phyloP scores from a whole-genome alignment of 1,139 yeast species.

The Candida buenavistaensis region DNA sequence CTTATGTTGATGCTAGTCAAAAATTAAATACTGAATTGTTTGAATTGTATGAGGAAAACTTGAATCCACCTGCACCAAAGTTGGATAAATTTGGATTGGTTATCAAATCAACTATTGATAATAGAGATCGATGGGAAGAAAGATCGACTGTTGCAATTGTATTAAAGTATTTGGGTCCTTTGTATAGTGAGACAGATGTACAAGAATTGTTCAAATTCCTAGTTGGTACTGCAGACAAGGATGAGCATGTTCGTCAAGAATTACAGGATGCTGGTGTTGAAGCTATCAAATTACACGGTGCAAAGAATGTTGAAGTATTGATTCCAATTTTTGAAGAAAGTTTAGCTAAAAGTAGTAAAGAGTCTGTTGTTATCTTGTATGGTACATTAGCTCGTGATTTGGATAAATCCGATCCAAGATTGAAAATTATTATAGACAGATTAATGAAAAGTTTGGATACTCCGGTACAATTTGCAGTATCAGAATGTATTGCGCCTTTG shows the following conservation, averaged over 20 bases:
- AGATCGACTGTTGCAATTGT: conserved; percentile 81
- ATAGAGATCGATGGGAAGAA: conserved; percentile 78
- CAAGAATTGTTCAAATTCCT: conserved; percentile 57
- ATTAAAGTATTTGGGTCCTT: conserved; percentile 56
- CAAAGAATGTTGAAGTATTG: conserved; percentile 61
- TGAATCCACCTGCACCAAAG: conserved; percentile 75
- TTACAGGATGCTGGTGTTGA: conserved; percentile 87
- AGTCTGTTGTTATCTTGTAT: conserved; percentile 79
- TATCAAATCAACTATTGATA: conserved; percentile 58
- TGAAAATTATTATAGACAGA: conserved; percentile 64
- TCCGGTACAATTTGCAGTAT: conserved; percentile 86
- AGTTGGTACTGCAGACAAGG: conserved; percentile 68
- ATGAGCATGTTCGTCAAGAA: conserved; percentile 72
- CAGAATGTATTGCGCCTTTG: conserved; percentile 82
- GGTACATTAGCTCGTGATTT: conserved; percentile 88
- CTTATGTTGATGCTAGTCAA: conserved; percentile 33
- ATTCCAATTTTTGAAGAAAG: conserved; percentile 75
- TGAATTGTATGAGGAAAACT: conserved; percentile 55
- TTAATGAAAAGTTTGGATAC: conserved; percentile 75
- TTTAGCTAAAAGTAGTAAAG: conserved; percentile 59
- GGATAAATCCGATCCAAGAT: conserved; percentile 60
- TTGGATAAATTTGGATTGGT: conserved; percentile 80
- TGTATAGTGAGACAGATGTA: conserved; percentile 41
- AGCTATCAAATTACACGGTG: conserved; percentile 66
- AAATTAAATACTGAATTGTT: conserved; percentile 37